These are phyloP conservation scores for Chrysoporthe austroafricana DNA, from an alignment of 2,329 filamentous ascomycete genomes.

Conservation along the genomic window DNA sequence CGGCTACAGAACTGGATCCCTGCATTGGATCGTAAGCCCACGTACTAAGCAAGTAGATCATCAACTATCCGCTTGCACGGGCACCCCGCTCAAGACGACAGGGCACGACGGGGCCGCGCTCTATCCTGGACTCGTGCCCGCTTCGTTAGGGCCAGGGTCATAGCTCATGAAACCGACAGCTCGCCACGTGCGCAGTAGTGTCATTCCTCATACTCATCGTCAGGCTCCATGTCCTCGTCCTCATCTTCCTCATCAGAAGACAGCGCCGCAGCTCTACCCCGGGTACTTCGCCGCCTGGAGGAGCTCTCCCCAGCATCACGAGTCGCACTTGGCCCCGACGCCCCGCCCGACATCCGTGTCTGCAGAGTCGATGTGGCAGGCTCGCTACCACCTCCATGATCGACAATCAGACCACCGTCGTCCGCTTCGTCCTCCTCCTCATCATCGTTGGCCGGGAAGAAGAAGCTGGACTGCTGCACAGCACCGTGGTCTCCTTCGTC, in stretches of 20 bases:
- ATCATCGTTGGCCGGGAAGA: conserved; percentile 49
- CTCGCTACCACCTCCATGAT: conserved; percentile 43
- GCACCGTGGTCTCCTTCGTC: conserved; percentile 41
- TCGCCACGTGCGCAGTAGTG: neutral
- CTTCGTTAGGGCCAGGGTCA: neutral
- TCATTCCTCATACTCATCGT: conserved; percentile 27
- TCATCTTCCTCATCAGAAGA: conserved; percentile 33
- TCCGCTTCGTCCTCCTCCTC: conserved; percentile 40
- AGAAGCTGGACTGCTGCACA: conserved; percentile 49
- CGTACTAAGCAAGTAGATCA: too few relatives aligned
- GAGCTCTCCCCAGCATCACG: neutral
- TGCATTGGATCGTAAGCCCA: neutral
- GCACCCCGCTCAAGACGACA: too few relatives aligned
- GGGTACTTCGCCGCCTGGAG: conserved; percentile 25
- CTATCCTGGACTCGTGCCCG: too few relatives aligned
- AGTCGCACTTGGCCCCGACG: neutral
- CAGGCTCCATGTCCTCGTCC: conserved; percentile 28
- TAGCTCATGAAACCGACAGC: neutral
- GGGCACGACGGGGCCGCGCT: too few relatives aligned
- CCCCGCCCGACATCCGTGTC: neutral
- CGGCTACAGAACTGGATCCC: neutral
- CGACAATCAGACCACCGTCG: conserved; percentile 37
- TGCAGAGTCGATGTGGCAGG: conserved; percentile 17
- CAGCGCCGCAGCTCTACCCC: conserved; percentile 13
- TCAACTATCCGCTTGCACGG: too few relatives aligned